phyloP scores from a whole-genome alignment of 345 rosid genomes.

The Carallia pectinifolia region DNA sequence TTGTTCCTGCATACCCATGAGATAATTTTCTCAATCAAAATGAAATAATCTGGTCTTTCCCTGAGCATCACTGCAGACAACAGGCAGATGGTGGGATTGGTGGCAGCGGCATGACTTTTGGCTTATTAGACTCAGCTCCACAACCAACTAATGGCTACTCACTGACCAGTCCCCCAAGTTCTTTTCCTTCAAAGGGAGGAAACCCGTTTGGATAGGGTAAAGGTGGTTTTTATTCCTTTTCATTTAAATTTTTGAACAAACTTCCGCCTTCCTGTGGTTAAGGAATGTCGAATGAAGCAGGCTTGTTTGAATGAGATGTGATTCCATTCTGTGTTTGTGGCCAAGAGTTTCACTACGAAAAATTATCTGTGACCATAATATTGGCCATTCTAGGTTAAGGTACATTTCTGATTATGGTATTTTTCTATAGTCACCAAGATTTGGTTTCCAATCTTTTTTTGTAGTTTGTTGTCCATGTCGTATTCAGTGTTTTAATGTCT shows the following conservation, averaged over 20 bases:
- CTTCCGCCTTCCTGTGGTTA: not conserved
- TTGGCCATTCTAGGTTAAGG: not conserved
- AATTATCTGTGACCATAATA: not conserved
- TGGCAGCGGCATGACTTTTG: slow-evolving; percentile 18
- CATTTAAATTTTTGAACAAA: not conserved
- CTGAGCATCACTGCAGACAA: slow-evolving; percentile 27
- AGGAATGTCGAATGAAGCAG: not conserved
- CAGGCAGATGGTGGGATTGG: slow-evolving; percentile 35
- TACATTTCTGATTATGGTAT: not conserved
- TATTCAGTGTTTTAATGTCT: no score
- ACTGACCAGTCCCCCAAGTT: slow-evolving; percentile 28
- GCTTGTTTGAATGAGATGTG: not conserved
- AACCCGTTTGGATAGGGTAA: slow-evolving; percentile 55
- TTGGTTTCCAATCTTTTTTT: no score
- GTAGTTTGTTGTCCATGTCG: not conserved
- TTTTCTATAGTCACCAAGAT: not conserved
- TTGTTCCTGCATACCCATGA: not conserved
- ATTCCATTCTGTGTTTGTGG: not conserved
- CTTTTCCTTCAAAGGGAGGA: slow-evolving; percentile 40
- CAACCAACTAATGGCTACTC: slow-evolving; percentile 35
- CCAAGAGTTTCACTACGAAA: not conserved
- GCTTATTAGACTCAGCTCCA: slow-evolving; percentile 24
- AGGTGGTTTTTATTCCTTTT: not conserved
- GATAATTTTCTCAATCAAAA: not conserved
- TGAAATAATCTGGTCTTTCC: not conserved